Base-by-base conservation (phyloP, 805 yeast species). In the Zygotorulaspora chibaensis region DNA sequence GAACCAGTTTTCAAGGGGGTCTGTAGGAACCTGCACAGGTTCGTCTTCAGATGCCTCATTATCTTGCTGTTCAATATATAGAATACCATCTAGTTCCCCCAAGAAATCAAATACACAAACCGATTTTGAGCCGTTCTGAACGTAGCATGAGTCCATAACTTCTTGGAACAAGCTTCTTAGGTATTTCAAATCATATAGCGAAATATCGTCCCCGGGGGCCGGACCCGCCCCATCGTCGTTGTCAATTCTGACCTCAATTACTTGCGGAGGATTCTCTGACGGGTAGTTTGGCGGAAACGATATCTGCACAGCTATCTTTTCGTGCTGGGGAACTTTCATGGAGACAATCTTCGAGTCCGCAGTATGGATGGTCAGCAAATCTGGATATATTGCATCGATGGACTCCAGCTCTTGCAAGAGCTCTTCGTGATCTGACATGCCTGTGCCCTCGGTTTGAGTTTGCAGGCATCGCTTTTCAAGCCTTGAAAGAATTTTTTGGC, bases 311-410 rank as follows among this genome's bases (percentile, higher is more conserved):
- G 65, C 63, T 38, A 84, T 71, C 29, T 74, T 73, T 41, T 78
- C 80, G 55, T 83, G 84, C 43, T 80, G 79, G 0, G 96, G 88
- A 0, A 79, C 65, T 20, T 67, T 66, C 11, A 84, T 69, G 37
- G 51, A 48, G 17, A 75, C 75, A 7, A 77, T 66, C 8, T 68
- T 60, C 1, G 57, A 61, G 23, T 68, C 70, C 18, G 66, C 63
- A 20, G 66, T 46, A 28, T 56, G 56, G 10, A 53, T 55, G 3
- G 66, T 64, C 29, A 80, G 61, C 34, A 79, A 72, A 12, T 74
- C 85, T 1, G 96, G 96, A 59, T 80, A 91, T 10, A 93, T 91
- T 3, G 96, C 93, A 45, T 87, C 84, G 9, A 91, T 80, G 10
- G 96, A 91, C 33, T 77, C 81, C 15, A 87, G 65, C 59, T 91